These are phyloP conservation scores for Blastocystis sp. DNA, from an alignment of 352 stramenopile genomes.

Conservation along the genomic window DNA sequence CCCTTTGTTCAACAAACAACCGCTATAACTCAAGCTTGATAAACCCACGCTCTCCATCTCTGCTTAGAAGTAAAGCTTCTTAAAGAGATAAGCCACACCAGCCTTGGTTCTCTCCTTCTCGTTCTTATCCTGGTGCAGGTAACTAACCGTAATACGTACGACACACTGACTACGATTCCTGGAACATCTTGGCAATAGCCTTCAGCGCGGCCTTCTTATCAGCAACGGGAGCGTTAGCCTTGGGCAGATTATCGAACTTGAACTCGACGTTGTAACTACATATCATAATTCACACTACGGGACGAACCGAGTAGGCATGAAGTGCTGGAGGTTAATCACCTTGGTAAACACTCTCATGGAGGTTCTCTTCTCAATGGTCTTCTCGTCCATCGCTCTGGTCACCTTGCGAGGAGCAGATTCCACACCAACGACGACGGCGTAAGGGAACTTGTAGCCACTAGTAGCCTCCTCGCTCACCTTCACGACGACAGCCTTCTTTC, in stretches of 20 bases:
- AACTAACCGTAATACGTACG: slow-evolving; percentile 27
- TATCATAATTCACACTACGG: not conserved
- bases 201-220: slow-evolving; percentile 70
- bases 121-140: slow-evolving; percentile 74
- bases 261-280: slow-evolving; percentile 70
- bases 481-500: slow-evolving; percentile 76
- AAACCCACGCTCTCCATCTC: slow-evolving; percentile 18
- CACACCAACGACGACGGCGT: slow-evolving; percentile 74
- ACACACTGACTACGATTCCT: slow-evolving; percentile 27
- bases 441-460: slow-evolving; percentile 68
- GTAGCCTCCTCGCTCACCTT: slow-evolving; percentile 74
- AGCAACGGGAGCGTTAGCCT: slow-evolving; percentile 11
- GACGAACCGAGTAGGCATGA: slow-evolving; percentile 74
- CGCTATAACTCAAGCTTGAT: slow-evolving; percentile 55
- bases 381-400: slow-evolving; percentile 65
- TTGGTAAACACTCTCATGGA: slow-evolving; percentile 74
- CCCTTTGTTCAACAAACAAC: slow-evolving; percentile 29
- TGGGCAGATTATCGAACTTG: slow-evolving; percentile 50
- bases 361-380: slow-evolving; percentile 69
- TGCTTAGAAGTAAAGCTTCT: slow-evolving; percentile 75
- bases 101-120: slow-evolving; percentile 73
- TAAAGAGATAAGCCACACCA: slow-evolving; percentile 74
- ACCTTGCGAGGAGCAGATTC: slow-evolving; percentile 72
- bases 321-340: slow-evolving; percentile 74
- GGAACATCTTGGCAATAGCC: slow-evolving; percentile 66